Evolutionary conservation across 208 protist genomes (phyloP).

Genomic region (Ichthyophonus hoferi): DNA sequence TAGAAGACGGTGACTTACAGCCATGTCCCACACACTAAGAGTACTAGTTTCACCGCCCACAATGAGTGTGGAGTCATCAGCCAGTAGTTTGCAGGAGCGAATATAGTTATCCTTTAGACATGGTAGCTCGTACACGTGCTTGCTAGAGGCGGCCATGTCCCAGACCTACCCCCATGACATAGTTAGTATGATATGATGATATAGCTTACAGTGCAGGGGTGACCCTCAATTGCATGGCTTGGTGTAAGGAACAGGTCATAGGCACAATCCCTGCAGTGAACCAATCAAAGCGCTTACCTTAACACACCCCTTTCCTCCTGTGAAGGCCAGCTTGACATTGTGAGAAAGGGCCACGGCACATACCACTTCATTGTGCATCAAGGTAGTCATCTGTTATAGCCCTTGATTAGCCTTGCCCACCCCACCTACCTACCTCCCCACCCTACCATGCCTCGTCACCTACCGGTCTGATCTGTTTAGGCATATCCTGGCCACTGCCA

Average conservation of each 20-base stretch:
- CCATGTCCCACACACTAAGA: slow-evolving; percentile 36
- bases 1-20: too few species aligned
- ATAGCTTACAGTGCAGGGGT: too few species aligned
- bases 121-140: background rate
- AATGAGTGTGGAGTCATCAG: slow-evolving; percentile 33
- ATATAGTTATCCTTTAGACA: slow-evolving; percentile 31
- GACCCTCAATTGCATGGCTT: too few species aligned
- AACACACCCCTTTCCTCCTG: slow-evolving; percentile 33
- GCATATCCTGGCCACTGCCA: background rate
- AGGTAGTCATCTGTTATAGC: background rate
- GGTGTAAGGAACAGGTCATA: too few species aligned
- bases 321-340: slow-evolving; percentile 15
- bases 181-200: background rate
- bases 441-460: background rate
- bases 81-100: slow-evolving; percentile 36
- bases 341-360: slow-evolving; percentile 26
- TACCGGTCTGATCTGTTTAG: background rate
- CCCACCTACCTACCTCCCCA: background rate
- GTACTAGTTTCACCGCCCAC: slow-evolving; percentile 33
- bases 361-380: slow-evolving; percentile 24
- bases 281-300: background rate
- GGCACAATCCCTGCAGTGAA: too few species aligned
- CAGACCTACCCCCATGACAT: slow-evolving; percentile 19
- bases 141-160: background rate
- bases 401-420: background rate